A percentile compares a stretch with the other conserved stretches of the same genome.
Evolutionary conservation across 352 stramenopile species (phyloP).

Genomic region (Pythium brassicae): DNA sequence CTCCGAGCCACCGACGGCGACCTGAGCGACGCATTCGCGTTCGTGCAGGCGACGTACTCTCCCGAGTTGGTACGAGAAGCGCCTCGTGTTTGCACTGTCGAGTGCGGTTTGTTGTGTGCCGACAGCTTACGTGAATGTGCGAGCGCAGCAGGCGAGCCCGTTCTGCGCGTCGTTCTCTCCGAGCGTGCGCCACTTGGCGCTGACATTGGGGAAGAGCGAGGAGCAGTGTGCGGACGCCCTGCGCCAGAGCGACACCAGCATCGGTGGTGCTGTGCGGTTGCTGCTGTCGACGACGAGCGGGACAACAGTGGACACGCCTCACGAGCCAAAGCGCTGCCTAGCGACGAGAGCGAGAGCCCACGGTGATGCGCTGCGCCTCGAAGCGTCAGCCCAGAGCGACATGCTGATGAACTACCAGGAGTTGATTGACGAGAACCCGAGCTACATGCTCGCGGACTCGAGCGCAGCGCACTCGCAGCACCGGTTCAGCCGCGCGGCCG

Average conservation of each 20-base stretch:
- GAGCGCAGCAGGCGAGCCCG: not conserved
- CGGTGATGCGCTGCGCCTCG: not conserved
- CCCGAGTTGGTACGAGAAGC: conserved; percentile 12
- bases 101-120: not conserved
- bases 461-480: conserved; percentile 29
- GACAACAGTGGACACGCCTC: not conserved
- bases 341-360: not conserved
- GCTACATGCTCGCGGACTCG: conserved; percentile 63
- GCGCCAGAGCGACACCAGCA: conserved; percentile 41
- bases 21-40: conserved; percentile 18
- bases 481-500: conserved; percentile 16
- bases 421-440: conserved; percentile 74
- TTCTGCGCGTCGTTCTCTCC: conserved; percentile 25
- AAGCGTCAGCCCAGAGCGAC: conserved; percentile 7
- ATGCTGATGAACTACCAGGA: conserved; percentile 53
- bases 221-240: conserved; percentile 56
- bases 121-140: not conserved
- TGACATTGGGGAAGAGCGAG: conserved; percentile 41
- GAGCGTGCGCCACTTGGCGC: conserved; percentile 46
- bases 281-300: conserved; percentile 36
- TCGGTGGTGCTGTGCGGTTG: conserved; percentile 49
- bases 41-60: conserved; percentile 12
- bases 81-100: not conserved
- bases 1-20: conserved; percentile 26
- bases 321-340: conserved; percentile 2